Evolutionary conservation across 106 monocot species (phyloP).

Genomic region (Platanthera guangdongensis): DNA sequence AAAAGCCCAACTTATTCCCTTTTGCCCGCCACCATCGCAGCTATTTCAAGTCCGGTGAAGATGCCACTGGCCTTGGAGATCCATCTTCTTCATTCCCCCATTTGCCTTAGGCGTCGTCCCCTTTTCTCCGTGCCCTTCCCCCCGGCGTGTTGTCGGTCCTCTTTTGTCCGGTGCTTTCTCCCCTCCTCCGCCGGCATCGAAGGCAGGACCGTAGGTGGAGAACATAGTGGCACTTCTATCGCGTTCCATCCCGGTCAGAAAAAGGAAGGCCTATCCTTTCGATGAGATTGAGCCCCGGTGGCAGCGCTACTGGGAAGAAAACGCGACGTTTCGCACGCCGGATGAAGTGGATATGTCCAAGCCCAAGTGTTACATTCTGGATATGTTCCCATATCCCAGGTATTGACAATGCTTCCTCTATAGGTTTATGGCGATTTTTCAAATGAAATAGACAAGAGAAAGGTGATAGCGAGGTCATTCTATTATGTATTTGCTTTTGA

Average conservation of each 20-base stretch:
- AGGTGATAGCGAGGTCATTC: neutral
- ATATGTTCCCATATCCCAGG: conserved; percentile 99
- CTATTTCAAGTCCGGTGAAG: neutral
- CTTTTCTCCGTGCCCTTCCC: conserved; percentile 9
- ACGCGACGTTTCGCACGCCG: conserved; percentile 74
- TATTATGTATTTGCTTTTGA: neutral
- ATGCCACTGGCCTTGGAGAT: neutral
- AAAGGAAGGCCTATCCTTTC: conserved; percentile 66
- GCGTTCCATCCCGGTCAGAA: conserved; percentile 9
- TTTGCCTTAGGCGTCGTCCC: neutral
- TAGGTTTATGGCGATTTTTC: neutral
- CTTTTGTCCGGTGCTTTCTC: conserved; percentile 14
- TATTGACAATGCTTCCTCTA: neutral
- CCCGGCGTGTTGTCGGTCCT: conserved; percentile 6
- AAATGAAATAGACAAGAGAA: neutral
- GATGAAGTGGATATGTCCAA: conserved; percentile 81
- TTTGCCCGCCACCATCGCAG: too few relatives aligned
- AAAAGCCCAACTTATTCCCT: too few relatives aligned
- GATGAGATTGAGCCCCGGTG: conserved; percentile 74
- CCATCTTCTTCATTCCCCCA: neutral
- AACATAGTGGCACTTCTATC: neutral
- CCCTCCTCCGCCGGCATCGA: conserved; percentile 7
- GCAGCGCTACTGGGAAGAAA: conserved; percentile 91
- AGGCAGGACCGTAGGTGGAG: neutral
- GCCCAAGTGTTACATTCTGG: conserved; percentile 93